Percentiles rank a stretch among this genome's conserved stretches.
These are phyloP conservation scores for Hordeum pubiflorum DNA, from an alignment of 202 grass and related monocot genomes.

Conservation along the genomic window DNA sequence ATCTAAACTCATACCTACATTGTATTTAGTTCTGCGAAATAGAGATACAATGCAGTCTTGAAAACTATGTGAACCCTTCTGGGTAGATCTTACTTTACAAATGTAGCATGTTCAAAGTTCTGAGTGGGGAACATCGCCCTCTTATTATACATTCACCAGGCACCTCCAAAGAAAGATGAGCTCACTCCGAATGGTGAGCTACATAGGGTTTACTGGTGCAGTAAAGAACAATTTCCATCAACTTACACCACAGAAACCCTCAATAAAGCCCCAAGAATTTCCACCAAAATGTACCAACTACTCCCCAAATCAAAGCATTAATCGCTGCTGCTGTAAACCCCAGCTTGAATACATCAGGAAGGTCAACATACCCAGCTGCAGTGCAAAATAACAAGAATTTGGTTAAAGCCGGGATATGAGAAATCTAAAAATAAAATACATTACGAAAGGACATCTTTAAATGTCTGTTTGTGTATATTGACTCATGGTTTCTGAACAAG, in stretches of 20 bases:
- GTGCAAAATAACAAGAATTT: slow-evolving; percentile 14
- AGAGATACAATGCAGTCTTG: neutral
- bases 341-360: slow-evolving; percentile 79
- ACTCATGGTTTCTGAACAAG: neutral
- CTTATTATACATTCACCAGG: slow-evolving; percentile 31
- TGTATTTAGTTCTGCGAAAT: slow-evolving; percentile 3
- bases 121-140: neutral
- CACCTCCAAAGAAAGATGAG: neutral
- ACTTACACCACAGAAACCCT: slow-evolving; percentile 12
- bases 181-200: neutral
- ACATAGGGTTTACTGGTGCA: neutral
- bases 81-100: neutral
- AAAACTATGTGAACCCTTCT: neutral
- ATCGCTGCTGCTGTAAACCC: slow-evolving; percentile 54
- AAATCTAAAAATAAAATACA: neutral
- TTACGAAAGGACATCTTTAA: neutral
- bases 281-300: slow-evolving; percentile 76
- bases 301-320: slow-evolving; percentile 67
- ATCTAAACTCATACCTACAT: neutral
- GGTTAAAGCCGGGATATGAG: neutral
- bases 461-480: neutral
- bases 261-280: slow-evolving; percentile 88
- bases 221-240: neutral
- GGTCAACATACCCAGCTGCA: slow-evolving; percentile 74
- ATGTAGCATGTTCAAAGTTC: slow-evolving; percentile 18